phyloP scores from a whole-genome alignment of 208 protist genomes.

The Acanthamoeba healyi region DNA sequence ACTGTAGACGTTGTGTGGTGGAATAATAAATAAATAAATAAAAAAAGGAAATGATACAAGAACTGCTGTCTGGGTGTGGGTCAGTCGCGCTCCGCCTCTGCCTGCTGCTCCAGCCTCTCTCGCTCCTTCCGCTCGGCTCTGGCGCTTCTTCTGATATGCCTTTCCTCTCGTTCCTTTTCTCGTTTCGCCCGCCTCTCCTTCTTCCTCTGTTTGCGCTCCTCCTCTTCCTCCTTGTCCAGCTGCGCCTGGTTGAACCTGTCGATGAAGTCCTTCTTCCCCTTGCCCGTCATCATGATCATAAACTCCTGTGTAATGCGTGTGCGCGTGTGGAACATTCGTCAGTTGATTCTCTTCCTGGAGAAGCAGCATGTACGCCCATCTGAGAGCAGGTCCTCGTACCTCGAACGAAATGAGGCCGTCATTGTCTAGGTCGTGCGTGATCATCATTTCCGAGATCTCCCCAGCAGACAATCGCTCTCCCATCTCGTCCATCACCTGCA shows the following conservation, averaged over 20 bases:
- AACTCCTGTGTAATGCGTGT: neutral
- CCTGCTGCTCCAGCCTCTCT: neutral
- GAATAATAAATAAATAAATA: neutral
- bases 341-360: neutral
- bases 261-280: slow-evolving; percentile 38
- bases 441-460: slow-evolving; percentile 25
- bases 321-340: neutral
- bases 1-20: neutral
- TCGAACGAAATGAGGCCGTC: slow-evolving; percentile 34
- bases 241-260: neutral
- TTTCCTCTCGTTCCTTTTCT: neutral
- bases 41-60: neutral
- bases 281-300: slow-evolving; percentile 49
- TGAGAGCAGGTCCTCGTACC: neutral
- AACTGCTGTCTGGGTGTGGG: neutral
- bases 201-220: neutral
- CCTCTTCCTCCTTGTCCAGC: neutral
- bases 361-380: too few species aligned
- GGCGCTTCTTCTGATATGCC: neutral
- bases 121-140: neutral
- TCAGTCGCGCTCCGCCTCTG: neutral
- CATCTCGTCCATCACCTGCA: slow-evolving; percentile 15
- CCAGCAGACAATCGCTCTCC: neutral
- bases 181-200: slow-evolving; percentile 10
- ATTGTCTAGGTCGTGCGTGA: neutral